These are phyloP conservation scores for Trichophyton simii DNA, from an alignment of 2,329 filamentous ascomycete genomes.

Conservation along the genomic window DNA sequence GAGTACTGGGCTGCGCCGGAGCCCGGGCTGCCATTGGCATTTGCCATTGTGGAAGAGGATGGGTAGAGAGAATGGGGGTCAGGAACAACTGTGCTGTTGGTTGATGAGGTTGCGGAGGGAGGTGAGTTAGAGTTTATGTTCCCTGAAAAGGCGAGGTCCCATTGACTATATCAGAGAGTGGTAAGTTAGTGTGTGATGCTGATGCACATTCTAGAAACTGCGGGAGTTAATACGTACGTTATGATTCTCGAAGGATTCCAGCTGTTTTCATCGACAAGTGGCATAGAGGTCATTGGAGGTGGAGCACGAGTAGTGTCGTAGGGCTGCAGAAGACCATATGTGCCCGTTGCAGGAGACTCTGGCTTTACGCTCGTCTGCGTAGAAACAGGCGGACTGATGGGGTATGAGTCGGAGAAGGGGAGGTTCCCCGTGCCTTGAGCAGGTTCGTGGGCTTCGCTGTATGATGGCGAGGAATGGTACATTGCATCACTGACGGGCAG, in stretches of 20 bases:
- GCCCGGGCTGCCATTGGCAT: not conserved
- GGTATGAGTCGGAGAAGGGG: conserved; percentile 35
- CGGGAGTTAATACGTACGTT: conserved; percentile 51
- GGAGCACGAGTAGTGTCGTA: conserved; percentile 20
- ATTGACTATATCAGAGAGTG: conserved; percentile 50
- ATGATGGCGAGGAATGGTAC: conserved; percentile 19
- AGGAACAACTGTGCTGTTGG: not conserved
- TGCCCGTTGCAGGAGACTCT: conserved; percentile 59
- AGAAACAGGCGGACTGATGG: conserved; percentile 71
- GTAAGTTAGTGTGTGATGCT: too few relatives aligned
- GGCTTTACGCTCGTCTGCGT: conserved; percentile 57
- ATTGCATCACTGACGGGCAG: not conserved
- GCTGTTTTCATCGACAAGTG: conserved; percentile 52
- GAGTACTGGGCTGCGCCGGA: not conserved
- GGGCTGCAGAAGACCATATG: conserved; percentile 26
- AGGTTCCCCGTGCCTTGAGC: not conserved
- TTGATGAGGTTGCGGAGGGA: conserved; percentile 27
- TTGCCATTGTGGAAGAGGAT: not conserved
- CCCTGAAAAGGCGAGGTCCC: conserved; percentile 87
- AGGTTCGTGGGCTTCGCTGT: conserved; percentile 4
- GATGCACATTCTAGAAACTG: not conserved
- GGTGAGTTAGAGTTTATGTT: conserved; percentile 38
- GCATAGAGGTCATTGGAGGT: conserved; percentile 31
- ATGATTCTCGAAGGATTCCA: conserved; percentile 87
- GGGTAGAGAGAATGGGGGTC: not conserved